Evolutionary conservation across 768 basidiomycete species (phyloP).

Genomic region (Leucocoprinus birnbaumii): DNA sequence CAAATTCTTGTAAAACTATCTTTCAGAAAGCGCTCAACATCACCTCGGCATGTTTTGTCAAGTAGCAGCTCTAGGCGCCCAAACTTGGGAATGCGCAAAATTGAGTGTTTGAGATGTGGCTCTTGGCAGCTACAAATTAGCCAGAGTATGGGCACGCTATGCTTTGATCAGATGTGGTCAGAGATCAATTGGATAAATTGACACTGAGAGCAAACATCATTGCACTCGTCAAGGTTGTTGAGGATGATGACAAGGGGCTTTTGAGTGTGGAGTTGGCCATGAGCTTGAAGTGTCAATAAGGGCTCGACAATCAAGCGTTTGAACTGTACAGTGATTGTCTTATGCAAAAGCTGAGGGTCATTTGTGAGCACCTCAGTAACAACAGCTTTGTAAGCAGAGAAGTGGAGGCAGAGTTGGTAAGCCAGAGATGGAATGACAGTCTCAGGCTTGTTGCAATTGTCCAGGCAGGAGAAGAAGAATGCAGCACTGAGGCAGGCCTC

Average conservation of each 20-base stretch:
- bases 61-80: background rate
- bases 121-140: slow-evolving; percentile 1
- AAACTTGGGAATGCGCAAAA: background rate
- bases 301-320: slow-evolving; percentile 6
- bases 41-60: background rate
- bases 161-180: background rate
- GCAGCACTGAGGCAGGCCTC: background rate
- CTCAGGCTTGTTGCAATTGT: background rate
- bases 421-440: slow-evolving; percentile 3
- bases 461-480: slow-evolving; percentile 4
- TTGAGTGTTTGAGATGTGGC: background rate
- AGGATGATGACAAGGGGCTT: background rate
- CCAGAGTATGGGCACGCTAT: background rate
- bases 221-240: slow-evolving; percentile 9
- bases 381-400: background rate
- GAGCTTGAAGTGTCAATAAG: background rate
- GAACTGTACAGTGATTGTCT: background rate
- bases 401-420: slow-evolving; percentile 1
- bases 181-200: background rate
- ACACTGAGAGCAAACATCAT: background rate
- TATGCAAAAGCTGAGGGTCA: background rate
- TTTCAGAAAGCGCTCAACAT: background rate
- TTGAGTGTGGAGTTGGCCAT: background rate
- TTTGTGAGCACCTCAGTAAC: background rate
- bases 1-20: background rate